Evolutionary conservation across 148 eudicot genomes (phyloP).

Genomic region (Fagopyrum esculentum): DNA sequence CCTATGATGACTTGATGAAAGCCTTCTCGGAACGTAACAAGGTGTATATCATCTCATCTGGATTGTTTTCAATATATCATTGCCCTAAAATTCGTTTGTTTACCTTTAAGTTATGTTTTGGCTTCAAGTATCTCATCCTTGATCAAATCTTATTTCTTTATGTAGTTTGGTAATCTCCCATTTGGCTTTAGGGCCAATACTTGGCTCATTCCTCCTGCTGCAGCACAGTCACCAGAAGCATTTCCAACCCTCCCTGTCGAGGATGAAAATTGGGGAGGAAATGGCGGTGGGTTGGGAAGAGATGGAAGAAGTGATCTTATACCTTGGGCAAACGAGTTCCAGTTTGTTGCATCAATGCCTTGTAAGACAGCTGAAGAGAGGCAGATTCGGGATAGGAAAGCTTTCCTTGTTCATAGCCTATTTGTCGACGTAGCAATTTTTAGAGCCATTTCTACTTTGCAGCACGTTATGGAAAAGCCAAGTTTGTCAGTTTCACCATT

Average conservation of each 20-base stretch:
- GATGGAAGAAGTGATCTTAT: slow-evolving; percentile 73
- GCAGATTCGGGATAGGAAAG: slow-evolving; percentile 89
- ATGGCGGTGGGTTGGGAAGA: slow-evolving; percentile 96
- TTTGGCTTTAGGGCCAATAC: slow-evolving; percentile 98
- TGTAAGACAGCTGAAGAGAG: slow-evolving; percentile 97
- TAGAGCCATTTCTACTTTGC: slow-evolving; percentile 59
- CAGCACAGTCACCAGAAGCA: slow-evolving; percentile 57
- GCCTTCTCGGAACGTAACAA: slow-evolving; percentile 92
- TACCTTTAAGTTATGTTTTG: slow-evolving; percentile 7
- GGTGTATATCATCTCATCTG: slow-evolving; percentile 30
- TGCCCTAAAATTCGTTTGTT: neutral
- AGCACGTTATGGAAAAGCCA: slow-evolving; percentile 45
- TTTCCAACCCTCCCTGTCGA: slow-evolving; percentile 85
- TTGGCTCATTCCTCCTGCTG: slow-evolving; percentile 92
- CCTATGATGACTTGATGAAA: slow-evolving; percentile 89
- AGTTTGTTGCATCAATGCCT: slow-evolving; percentile 84
- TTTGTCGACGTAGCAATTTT: slow-evolving; percentile 97
- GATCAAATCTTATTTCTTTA: slow-evolving; percentile 9
- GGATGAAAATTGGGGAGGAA: slow-evolving; percentile 95
- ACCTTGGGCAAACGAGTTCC: slow-evolving; percentile 84
- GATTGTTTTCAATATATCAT: slow-evolving; percentile 12
- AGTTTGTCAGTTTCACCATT: slow-evolving; percentile 23
- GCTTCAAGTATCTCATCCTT: neutral
- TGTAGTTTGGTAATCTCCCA: slow-evolving; percentile 98
- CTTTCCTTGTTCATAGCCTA: slow-evolving; percentile 88